Evolutionary conservation across 2,329 filamentous ascomycete species (phyloP).

Genomic region (Ophiostoma novo-ulmi): DNA sequence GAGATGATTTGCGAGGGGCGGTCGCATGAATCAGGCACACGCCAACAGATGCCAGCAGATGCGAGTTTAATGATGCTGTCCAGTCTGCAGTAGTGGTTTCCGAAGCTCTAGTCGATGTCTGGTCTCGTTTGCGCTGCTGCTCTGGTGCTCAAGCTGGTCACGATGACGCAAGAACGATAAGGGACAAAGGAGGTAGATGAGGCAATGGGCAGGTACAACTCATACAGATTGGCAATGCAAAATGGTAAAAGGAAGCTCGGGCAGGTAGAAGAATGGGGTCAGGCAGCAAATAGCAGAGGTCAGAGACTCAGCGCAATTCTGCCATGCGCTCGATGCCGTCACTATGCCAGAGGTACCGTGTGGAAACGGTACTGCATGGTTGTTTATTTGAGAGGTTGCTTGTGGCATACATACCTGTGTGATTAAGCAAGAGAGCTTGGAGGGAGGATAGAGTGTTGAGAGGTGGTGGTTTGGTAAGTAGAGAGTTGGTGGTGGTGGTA

Average conservation of each 20-base stretch:
- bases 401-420: constrained; percentile 6
- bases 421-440: neutral
- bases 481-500: constrained; percentile 15
- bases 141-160: neutral
- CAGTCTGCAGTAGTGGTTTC: neutral
- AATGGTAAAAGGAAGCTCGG: neutral
- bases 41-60: neutral
- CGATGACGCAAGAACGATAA: neutral
- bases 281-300: neutral
- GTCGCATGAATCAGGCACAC: neutral
- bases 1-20: neutral
- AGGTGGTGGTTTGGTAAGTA: constrained; percentile 1
- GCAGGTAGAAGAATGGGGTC: neutral
- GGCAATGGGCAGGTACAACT: neutral
- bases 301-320: neutral
- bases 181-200: neutral
- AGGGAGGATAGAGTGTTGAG: neutral
- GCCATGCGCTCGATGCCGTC: constrained; percentile 4
- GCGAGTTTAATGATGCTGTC: neutral
- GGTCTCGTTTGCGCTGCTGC: neutral
- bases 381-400: neutral
- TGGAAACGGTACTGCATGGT: neutral
- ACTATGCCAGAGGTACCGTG: neutral
- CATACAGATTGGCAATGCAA: too few species aligned
- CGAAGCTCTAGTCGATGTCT: neutral